Percentiles rank a stretch among this genome's conserved stretches.
Evolutionary conservation across 2,329 filamentous ascomycete genomes (phyloP).

Genomic region (Claviceps monticola): DNA sequence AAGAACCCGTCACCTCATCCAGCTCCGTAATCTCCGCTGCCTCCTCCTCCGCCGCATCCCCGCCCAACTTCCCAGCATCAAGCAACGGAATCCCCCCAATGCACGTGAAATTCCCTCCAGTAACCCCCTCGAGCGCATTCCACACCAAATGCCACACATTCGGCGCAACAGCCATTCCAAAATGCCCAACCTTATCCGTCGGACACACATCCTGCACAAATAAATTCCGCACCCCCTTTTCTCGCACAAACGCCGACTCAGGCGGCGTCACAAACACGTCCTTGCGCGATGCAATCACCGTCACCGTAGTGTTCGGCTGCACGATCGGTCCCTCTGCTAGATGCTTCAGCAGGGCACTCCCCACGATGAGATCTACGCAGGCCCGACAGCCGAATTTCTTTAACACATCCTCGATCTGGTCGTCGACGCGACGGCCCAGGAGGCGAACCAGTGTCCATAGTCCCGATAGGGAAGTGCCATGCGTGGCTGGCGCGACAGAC

Average conservation of each 20-base stretch:
- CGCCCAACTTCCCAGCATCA: neutral
- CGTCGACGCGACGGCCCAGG: neutral
- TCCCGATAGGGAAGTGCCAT: constrained; percentile 11
- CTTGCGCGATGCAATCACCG: constrained; percentile 5
- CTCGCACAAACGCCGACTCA: constrained; percentile 8
- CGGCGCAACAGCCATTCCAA: constrained; percentile 5
- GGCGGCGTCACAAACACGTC: constrained; percentile 8
- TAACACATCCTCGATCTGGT: constrained; percentile 1
- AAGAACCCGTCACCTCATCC: neutral
- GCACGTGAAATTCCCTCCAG: constrained; percentile 2
- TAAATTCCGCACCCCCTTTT: constrained; percentile 8
- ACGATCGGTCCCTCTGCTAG: constrained; percentile 9
- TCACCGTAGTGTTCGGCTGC: constrained; percentile 7
- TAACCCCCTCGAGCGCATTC: constrained; percentile 8
- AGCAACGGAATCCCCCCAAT: neutral
- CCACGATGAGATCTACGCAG: constrained; percentile 6
- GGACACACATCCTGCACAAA: constrained; percentile 9
- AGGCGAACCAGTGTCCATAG: constrained; percentile 7
- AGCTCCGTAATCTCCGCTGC: neutral
- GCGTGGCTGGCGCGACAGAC: constrained; percentile 10
- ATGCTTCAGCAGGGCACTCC: constrained; percentile 2
- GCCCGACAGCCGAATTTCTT: constrained; percentile 5
- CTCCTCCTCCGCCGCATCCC: neutral
- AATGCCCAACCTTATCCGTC: constrained; percentile 6
- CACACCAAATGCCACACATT: constrained; percentile 10